Percentiles rank a stretch among this genome's conserved stretches.
Evolutionary conservation across 139 green algal genomes (phyloP).

Genomic region (Chlamydomonas schloesseri): DNA sequence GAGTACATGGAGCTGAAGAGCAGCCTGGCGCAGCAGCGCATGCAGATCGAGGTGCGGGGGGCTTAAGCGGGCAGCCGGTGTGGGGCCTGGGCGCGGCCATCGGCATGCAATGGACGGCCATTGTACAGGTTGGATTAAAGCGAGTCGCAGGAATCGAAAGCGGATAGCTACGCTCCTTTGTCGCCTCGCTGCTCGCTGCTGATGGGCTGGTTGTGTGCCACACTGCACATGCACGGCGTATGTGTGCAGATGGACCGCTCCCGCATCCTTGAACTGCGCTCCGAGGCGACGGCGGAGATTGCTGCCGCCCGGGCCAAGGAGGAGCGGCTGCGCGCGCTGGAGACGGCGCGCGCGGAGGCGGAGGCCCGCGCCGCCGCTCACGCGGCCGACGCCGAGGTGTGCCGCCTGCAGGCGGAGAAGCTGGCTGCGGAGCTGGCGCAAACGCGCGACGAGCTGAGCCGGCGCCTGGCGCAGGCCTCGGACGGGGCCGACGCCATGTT

Average conservation of each 20-base stretch:
- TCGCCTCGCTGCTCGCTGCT: too few relatives aligned
- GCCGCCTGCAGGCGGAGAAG: slow-evolving; percentile 57
- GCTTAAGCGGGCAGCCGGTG: background rate
- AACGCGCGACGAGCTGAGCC: slow-evolving; percentile 48
- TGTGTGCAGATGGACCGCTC: slow-evolving; percentile 59
- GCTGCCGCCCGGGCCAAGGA: slow-evolving; percentile 56
- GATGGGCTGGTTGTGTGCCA: too few relatives aligned
- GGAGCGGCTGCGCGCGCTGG: slow-evolving; percentile 50
- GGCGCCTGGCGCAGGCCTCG: slow-evolving; percentile 22
- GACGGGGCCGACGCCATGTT: slow-evolving; percentile 59
- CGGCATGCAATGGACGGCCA: too few relatives aligned
- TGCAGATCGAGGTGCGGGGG: slow-evolving; percentile 58
- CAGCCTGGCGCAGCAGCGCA: slow-evolving; percentile 46
- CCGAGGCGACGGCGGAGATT: slow-evolving; percentile 58
- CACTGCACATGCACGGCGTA: too few relatives aligned
- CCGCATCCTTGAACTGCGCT: slow-evolving; percentile 57
- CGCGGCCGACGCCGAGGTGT: slow-evolving; percentile 59
- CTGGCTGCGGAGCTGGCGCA: slow-evolving; percentile 51
- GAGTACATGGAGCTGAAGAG: slow-evolving; percentile 65
- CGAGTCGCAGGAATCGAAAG: too few relatives aligned
- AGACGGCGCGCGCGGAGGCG: slow-evolving; percentile 59
- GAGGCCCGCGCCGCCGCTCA: slow-evolving; percentile 67
- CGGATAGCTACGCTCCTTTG: too few relatives aligned
- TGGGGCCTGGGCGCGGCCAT: too few relatives aligned
- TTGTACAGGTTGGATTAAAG: too few relatives aligned